Percentiles rank a stretch among this genome's conserved stretches.
phyloP scores from a whole-genome alignment of 345 rosid species.

The Dipteronia dyeriana region DNA sequence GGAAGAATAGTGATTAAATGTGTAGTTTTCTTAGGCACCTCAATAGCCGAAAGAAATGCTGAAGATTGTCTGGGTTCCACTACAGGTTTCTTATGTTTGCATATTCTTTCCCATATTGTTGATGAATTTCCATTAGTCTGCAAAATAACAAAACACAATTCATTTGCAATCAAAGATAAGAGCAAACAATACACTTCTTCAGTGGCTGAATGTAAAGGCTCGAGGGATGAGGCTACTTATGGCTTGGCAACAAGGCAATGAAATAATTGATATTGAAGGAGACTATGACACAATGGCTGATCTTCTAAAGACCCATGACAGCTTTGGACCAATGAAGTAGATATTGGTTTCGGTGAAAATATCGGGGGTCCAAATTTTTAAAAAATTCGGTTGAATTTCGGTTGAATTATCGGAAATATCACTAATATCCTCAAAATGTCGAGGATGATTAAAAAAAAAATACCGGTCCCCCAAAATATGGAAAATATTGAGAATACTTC shows the following conservation, averaged over 20 bases:
- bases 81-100: slow-evolving; percentile 88
- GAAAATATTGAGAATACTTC: too few relatives aligned
- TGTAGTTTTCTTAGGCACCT: slow-evolving; percentile 42
- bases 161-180: slow-evolving; percentile 11
- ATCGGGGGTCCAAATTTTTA: too few relatives aligned
- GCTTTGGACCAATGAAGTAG: neutral
- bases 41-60: slow-evolving; percentile 69
- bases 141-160: slow-evolving; percentile 23
- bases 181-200: slow-evolving; percentile 12
- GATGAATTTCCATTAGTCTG: slow-evolving; percentile 59
- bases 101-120: slow-evolving; percentile 95
- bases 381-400: too few relatives aligned
- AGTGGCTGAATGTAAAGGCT: neutral
- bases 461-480: too few relatives aligned
- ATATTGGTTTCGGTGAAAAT: too few relatives aligned
- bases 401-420: too few relatives aligned
- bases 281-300: neutral
- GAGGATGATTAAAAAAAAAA: too few relatives aligned
- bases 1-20: slow-evolving; percentile 17
- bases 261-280: neutral
- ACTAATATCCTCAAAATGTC: too few relatives aligned
- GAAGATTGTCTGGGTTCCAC: slow-evolving; percentile 93
- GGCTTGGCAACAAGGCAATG: neutral
- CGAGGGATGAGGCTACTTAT: neutral
- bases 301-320: neutral